phyloP scores from a whole-genome alignment of 1,284 basidiomycete species.

The Entoloma clypeatum region DNA sequence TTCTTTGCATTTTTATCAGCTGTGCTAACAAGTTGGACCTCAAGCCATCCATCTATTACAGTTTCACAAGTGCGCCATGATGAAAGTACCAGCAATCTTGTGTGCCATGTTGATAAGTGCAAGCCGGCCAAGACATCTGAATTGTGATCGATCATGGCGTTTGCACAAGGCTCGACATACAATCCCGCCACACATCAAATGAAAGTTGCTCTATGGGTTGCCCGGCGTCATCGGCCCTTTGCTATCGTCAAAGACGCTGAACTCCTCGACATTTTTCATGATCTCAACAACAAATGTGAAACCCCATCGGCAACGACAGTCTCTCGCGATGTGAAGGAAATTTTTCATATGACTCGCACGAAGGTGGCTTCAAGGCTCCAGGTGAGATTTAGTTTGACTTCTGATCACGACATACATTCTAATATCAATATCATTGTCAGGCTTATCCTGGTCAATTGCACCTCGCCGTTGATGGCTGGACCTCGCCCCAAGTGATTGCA shows the following conservation, averaged over 20 bases:
- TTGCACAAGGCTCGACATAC: conserved; percentile 1
- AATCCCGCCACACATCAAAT: conserved; percentile 1
- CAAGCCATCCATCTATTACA: too few species aligned
- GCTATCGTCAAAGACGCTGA: conserved; percentile 21
- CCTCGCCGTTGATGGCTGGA: too few species aligned
- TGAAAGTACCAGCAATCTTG: too few species aligned
- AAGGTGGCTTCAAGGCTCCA: conserved; percentile 18
- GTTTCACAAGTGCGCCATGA: too few species aligned
- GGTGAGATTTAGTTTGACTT: conserved; percentile 14
- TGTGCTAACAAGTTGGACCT: too few species aligned
- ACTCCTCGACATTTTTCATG: conserved; percentile 24
- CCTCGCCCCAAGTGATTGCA: too few species aligned
- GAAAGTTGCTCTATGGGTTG: conserved; percentile 3
- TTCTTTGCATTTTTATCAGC: too few species aligned
- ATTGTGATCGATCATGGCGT: background rate
- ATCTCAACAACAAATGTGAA: conserved; percentile 20
- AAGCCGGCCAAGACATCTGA: background rate
- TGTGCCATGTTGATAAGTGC: background rate
- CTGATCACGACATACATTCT: too few species aligned
- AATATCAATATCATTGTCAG: too few species aligned
- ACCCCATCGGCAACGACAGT: conserved; percentile 24
- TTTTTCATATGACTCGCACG: conserved; percentile 17
- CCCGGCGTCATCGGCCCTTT: conserved; percentile 14
- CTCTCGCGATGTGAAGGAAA: conserved; percentile 22
- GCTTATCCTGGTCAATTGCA: too few species aligned